phyloP scores from a whole-genome alignment of 768 basidiomycete species.

The Boletus subparvulus region DNA sequence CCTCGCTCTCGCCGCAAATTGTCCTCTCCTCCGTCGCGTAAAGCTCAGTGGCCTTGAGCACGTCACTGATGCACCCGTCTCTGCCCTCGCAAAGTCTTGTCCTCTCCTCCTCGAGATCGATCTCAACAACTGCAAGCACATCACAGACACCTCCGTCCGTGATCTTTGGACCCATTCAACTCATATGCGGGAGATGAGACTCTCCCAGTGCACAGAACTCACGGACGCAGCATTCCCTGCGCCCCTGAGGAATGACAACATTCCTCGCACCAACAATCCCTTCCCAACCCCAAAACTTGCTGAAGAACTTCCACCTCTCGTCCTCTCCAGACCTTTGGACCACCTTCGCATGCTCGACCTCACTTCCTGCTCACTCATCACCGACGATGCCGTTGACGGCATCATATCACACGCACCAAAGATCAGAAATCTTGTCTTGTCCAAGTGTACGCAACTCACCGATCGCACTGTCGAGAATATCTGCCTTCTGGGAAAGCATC shows the following conservation, averaged over 20 bases:
- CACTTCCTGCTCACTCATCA: conserved; percentile 78
- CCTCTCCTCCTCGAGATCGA: conserved; percentile 93
- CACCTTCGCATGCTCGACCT: conserved; percentile 92
- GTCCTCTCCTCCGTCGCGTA: conserved; percentile 80
- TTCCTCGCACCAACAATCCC: conserved; percentile 40
- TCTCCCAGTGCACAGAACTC: conserved; percentile 75
- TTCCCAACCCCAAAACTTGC: conserved; percentile 39
- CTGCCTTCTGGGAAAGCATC: conserved; percentile 81
- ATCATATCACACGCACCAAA: conserved; percentile 79
- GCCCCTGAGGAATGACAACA: conserved; percentile 42
- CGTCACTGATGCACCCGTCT: conserved; percentile 76
- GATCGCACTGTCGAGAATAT: conserved; percentile 83
- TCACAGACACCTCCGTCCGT: conserved; percentile 77
- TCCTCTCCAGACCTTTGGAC: conserved; percentile 65
- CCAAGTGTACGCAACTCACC: conserved; percentile 78
- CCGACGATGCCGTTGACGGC: conserved; percentile 81
- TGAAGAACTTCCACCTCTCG: conserved; percentile 62
- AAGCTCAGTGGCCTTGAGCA: conserved; percentile 78
- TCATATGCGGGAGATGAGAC: conserved; percentile 88
- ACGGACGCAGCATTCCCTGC: conserved; percentile 88
- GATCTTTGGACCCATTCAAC: conserved; percentile 79
- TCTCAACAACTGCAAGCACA: conserved; percentile 75
- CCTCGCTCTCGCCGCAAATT: conserved; percentile 69
- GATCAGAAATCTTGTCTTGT: conserved; percentile 82
- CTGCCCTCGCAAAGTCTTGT: conserved; percentile 73